These are phyloP conservation scores for Globisporangium sylvaticum DNA, from an alignment of 352 stramenopile genomes.

Conservation along the genomic window DNA sequence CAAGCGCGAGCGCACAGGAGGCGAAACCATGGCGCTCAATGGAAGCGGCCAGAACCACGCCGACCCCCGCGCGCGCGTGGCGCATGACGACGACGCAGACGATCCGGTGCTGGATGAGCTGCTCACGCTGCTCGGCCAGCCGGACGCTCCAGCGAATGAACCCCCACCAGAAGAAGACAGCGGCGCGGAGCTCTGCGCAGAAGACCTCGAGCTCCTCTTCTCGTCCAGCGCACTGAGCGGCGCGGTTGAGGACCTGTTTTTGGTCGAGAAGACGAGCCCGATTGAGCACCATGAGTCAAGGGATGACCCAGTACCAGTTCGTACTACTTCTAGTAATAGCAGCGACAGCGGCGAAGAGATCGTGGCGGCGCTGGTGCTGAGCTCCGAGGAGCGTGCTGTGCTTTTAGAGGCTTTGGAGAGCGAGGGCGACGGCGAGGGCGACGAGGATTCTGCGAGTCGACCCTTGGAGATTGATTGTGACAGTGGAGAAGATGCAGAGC, in stretches of 20 bases:
- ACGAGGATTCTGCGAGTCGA: not conserved
- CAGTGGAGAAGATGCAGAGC: too few relatives aligned
- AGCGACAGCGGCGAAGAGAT: not conserved
- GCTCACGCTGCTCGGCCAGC: not conserved
- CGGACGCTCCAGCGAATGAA: not conserved
- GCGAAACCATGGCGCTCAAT: not conserved
- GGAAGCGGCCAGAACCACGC: not conserved
- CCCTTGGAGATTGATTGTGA: not conserved
- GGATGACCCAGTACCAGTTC: too few relatives aligned
- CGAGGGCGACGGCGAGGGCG: not conserved
- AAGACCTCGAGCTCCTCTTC: not conserved
- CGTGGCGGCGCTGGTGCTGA: not conserved
- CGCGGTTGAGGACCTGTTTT: not conserved
- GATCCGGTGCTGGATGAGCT: not conserved
- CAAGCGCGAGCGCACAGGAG: not conserved
- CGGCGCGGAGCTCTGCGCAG: not conserved
- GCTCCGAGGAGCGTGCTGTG: not conserved
- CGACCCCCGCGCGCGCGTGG: too few relatives aligned
- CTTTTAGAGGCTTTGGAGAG: not conserved
- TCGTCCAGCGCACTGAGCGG: not conserved
- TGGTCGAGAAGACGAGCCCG: not conserved
- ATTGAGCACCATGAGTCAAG: not conserved
- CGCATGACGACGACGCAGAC: not conserved
- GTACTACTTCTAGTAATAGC: too few relatives aligned
- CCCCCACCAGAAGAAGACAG: not conserved